These are phyloP conservation scores for Edaphochlamys debaryana DNA, from an alignment of 139 green algal genomes.

Conservation along the genomic window DNA sequence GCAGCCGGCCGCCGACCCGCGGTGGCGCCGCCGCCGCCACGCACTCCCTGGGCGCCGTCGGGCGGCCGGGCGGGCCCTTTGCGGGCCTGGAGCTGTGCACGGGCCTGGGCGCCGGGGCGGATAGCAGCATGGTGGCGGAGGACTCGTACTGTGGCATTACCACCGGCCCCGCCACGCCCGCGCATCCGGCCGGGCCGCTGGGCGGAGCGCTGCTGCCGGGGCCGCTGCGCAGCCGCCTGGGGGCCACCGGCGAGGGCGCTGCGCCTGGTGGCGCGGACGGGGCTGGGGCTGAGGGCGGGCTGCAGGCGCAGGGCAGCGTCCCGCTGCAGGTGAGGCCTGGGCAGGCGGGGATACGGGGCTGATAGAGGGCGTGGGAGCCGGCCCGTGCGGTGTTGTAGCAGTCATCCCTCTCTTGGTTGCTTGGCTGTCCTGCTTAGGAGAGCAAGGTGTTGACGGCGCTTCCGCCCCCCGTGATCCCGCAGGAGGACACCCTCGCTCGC, in stretches of 20 bases:
- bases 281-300: too few relatives aligned
- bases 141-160: too few relatives aligned
- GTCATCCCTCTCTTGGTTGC: background rate
- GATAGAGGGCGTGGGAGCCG: background rate
- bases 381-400: background rate
- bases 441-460: background rate
- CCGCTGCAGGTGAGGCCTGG: background rate
- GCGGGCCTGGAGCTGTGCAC: background rate
- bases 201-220: too few relatives aligned
- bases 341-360: background rate
- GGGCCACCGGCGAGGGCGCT: too few relatives aligned
- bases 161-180: too few relatives aligned
- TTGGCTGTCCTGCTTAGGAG: background rate
- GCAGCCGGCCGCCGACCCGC: background rate
- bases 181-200: too few relatives aligned
- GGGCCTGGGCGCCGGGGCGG: background rate
- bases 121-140: background rate
- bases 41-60: too few relatives aligned
- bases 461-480: too few relatives aligned
- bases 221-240: too few relatives aligned
- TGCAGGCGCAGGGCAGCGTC: background rate
- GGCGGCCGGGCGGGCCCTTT: background rate
- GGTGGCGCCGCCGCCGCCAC: too few relatives aligned
- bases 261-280: background rate
- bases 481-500: conserved; percentile 14